Evolutionary conservation across 352 stramenopile species (phyloP).

Genomic region (Thalassiosira livingstoniorum): DNA sequence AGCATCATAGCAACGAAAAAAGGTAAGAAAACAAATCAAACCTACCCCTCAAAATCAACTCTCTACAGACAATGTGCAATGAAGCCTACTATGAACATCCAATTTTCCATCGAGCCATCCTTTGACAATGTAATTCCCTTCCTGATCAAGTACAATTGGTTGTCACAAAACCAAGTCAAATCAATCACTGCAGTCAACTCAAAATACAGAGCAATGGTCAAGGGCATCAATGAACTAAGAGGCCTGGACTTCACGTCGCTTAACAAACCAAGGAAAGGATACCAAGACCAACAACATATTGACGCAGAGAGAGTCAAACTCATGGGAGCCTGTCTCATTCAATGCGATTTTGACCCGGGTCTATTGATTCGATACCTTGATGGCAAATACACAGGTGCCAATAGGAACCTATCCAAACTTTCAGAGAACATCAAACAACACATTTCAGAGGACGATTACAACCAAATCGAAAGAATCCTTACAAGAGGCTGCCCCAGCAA

Average conservation of each 20-base stretch:
- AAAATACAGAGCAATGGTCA: not conserved
- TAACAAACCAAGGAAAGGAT: not conserved
- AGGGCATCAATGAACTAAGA: not conserved
- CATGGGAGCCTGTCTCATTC: not conserved
- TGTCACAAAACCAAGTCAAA: not conserved
- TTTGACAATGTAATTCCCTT: not conserved
- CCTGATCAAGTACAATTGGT: not conserved
- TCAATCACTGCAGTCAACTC: not conserved
- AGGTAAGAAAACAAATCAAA: not conserved
- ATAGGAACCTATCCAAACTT: not conserved
- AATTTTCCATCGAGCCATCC: not conserved
- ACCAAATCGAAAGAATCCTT: slow-evolving; percentile 12
- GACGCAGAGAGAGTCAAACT: slow-evolving; percentile 2
- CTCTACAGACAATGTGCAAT: not conserved
- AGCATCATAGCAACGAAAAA: not conserved
- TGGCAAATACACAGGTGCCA: slow-evolving; percentile 16
- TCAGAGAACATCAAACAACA: not conserved
- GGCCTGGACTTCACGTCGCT: slow-evolving; percentile 24
- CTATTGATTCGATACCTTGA: slow-evolving; percentile 4
- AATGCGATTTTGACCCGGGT: slow-evolving; percentile 11
- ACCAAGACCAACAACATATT: slow-evolving; percentile 18
- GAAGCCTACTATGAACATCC: not conserved
- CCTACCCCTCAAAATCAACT: not conserved
- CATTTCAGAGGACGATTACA: slow-evolving; percentile 1
- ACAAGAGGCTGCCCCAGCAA: not conserved